Percentiles rank a stretch among this genome's conserved stretches.
phyloP scores from a whole-genome alignment of 2,329 filamentous ascomycete genomes.

The Exophiala spinifera region DNA sequence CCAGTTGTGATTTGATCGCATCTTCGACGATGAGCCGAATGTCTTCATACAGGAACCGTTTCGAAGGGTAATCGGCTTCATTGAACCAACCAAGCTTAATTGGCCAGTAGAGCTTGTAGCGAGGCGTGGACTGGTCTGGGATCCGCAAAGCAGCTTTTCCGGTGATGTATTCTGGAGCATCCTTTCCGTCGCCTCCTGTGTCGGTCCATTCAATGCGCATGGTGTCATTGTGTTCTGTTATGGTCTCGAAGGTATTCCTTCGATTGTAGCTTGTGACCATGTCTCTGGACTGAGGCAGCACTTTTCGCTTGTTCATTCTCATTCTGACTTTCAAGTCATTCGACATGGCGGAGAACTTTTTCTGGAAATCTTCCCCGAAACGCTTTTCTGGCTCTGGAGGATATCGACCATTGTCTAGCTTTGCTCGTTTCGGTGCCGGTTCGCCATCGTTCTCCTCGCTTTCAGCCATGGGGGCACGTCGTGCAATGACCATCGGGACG shows the following conservation, averaged over 20 bases:
- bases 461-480: slow-evolving; percentile 73
- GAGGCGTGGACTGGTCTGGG: slow-evolving; percentile 81
- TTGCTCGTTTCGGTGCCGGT: slow-evolving; percentile 67
- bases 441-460: slow-evolving; percentile 77
- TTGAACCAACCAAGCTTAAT: slow-evolving; percentile 84
- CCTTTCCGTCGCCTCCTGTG: slow-evolving; percentile 53
- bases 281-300: slow-evolving; percentile 96
- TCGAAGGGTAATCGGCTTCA: slow-evolving; percentile 79
- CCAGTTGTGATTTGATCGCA: slow-evolving; percentile 79
- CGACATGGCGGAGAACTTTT: slow-evolving; percentile 74
- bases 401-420: slow-evolving; percentile 51
- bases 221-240: slow-evolving; percentile 91
- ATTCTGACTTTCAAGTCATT: slow-evolving; percentile 85
- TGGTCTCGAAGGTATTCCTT: slow-evolving; percentile 76
- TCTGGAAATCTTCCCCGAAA: slow-evolving; percentile 77
- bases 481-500: slow-evolving; percentile 87
- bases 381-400: slow-evolving; percentile 65
- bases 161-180: slow-evolving; percentile 73
- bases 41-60: slow-evolving; percentile 78
- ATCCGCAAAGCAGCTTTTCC: slow-evolving; percentile 80
- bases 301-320: slow-evolving; percentile 89
- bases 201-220: slow-evolving; percentile 96
- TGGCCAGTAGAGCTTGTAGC: slow-evolving; percentile 92
- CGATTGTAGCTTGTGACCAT: slow-evolving; percentile 93
- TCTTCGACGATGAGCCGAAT: slow-evolving; percentile 84